phyloP scores from a whole-genome alignment of 495 filamentous ascomycete genomes.

The Lepraria neglecta region DNA sequence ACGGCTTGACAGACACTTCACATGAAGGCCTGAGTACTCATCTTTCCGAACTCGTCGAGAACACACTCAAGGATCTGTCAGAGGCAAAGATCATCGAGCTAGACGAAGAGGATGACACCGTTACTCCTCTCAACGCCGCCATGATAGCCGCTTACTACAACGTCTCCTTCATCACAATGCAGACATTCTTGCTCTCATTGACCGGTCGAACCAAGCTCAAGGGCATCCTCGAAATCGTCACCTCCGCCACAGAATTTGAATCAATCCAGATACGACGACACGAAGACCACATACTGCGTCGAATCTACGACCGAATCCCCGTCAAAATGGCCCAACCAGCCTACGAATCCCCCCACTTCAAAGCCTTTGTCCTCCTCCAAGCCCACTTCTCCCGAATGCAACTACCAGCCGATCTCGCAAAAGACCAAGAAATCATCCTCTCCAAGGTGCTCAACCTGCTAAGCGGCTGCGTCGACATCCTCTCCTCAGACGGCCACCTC shows the following conservation, averaged over 20 bases:
- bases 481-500: slow-evolving; percentile 90
- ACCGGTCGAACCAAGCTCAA: slow-evolving; percentile 85
- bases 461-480: slow-evolving; percentile 87
- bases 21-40: slow-evolving; percentile 92
- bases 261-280: slow-evolving; percentile 90
- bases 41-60: slow-evolving; percentile 91
- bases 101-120: slow-evolving; percentile 91
- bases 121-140: slow-evolving; percentile 84
- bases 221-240: slow-evolving; percentile 93
- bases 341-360: slow-evolving; percentile 96
- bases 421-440: slow-evolving; percentile 87
- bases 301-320: slow-evolving; percentile 88
- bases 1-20: slow-evolving; percentile 79
- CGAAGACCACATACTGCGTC: slow-evolving; percentile 79
- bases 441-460: slow-evolving; percentile 80
- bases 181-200: slow-evolving; percentile 96
- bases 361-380: slow-evolving; percentile 91
- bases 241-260: slow-evolving; percentile 94
- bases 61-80: slow-evolving; percentile 79
- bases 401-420: slow-evolving; percentile 90
- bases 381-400: slow-evolving; percentile 98
- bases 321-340: slow-evolving; percentile 84
- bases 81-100: slow-evolving; percentile 95
- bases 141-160: slow-evolving; percentile 99
- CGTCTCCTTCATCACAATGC: slow-evolving; percentile 98